Evolutionary conservation across 2,329 filamentous ascomycete genomes (phyloP), one percentile per base, ranked within the genome.

Genomic region (Colletotrichum sp.): DNA sequence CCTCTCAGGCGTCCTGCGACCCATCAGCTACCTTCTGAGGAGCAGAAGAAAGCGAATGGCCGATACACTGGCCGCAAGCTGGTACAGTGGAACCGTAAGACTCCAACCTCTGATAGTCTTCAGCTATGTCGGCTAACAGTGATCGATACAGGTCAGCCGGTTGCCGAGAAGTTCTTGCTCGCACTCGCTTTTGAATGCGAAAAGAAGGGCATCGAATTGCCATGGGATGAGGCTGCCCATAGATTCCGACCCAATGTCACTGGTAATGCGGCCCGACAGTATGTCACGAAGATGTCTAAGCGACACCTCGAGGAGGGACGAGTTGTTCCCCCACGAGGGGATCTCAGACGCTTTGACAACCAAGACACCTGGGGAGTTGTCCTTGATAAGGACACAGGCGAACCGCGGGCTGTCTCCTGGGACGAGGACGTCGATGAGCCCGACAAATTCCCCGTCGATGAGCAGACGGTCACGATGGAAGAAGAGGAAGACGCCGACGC

Each of bases 361-460:
- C 36, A 4, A 39, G 36, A 39, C 1, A 39, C 36, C 36, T 2
- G 39, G 4, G 39, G 39, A 18, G 39, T 43, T n/a, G 39, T 43
- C 16, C 39, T 43, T 10, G 39, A 43, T 3, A n/a, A n/a, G 39
- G 39, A 43, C 16, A 43, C 39, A n/a, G 16, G 39, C 39, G 39
- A 43, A 43, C 36, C 4, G 39, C 39, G 39, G 8, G 8, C 39
- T 21, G 39, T 48, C 18, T 8, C 0, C 5, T 48, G 39, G 39
- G 39, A n/a, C 10, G 39, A 48, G 0, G 18, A 48, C 3, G 0
- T 48, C 3, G 0, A n/a, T 0, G 39, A 48, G 18, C 39, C 39
- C 0, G 39, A 48, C 0, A 48, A 2, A 0, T 48, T 48, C 0
- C 39, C 18, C 4, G 39, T 12, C 9, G 39, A 48, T 12, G 3